These are phyloP conservation scores for Colletotrichum lini DNA, from an alignment of 2,329 filamentous ascomycete species.

Conservation along the genomic window DNA sequence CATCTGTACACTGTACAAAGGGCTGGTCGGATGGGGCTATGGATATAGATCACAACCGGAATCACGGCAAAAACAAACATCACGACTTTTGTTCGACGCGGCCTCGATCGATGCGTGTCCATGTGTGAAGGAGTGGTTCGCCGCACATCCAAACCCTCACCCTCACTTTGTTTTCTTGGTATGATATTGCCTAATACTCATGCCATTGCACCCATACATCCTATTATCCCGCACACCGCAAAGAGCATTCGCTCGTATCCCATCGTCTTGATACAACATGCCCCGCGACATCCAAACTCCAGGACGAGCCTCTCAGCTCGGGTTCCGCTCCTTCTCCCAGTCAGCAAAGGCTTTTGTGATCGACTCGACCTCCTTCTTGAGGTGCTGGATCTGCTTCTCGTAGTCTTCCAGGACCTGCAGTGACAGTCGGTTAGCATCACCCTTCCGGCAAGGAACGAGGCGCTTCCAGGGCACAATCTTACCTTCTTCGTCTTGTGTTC, in stretches of 20 bases:
- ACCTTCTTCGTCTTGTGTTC: conserved; percentile 83
- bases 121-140: background rate
- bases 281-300: background rate
- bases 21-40: conserved; percentile 27
- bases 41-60: conserved; percentile 25
- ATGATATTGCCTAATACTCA: background rate
- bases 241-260: conserved; percentile 20
- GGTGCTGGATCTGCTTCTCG: conserved; percentile 82
- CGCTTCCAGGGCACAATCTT: conserved; percentile 46
- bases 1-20: conserved; percentile 38
- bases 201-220: background rate
- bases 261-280: conserved; percentile 22
- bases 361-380: conserved; percentile 80
- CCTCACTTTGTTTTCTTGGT: background rate
- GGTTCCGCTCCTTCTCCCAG: conserved; percentile 67
- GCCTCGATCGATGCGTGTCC: background rate
- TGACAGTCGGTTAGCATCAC: conserved; percentile 39
- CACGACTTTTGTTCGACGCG: conserved; percentile 25
- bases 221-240: background rate
- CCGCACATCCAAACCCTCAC: background rate
- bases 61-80: conserved; percentile 16
- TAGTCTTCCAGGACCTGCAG: conserved; percentile 83
- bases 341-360: conserved; percentile 70
- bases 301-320: conserved; percentile 39
- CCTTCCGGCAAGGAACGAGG: background rate